Conservation (phyloP, 495 filamentous ascomycete genomes). For the Cenococcum geophilum region DNA sequence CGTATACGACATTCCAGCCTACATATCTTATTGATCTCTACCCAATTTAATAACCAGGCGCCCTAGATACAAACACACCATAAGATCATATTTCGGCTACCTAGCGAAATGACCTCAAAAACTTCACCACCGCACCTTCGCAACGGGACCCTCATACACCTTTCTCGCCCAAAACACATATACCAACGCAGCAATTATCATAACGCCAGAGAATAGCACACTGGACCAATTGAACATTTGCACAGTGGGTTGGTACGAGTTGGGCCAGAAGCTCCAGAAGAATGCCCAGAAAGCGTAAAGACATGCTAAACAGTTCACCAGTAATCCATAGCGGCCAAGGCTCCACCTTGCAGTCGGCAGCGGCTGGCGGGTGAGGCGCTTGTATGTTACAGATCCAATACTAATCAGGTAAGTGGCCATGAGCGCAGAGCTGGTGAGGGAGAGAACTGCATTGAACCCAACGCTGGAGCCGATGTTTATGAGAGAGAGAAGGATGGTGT, state of each 20-base stretch:
- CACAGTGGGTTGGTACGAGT: not conserved
- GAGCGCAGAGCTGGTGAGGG: slow-evolving; percentile 34
- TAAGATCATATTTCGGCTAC: too few species aligned
- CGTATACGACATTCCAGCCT: too few species aligned
- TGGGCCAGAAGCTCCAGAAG: slow-evolving; percentile 2
- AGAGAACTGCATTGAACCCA: slow-evolving; percentile 52
- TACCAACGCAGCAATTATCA: not conserved
- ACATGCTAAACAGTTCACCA: not conserved
- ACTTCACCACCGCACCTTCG: not conserved
- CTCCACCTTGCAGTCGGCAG: not conserved
- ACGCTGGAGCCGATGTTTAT: slow-evolving; percentile 56
- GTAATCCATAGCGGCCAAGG: not conserved
- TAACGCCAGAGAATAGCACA: not conserved
- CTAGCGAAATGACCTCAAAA: too few species aligned
- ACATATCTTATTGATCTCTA: too few species aligned
- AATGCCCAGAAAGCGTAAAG: not conserved
- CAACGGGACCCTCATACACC: not conserved
- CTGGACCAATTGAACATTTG: not conserved
- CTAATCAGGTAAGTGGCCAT: slow-evolving; percentile 27
- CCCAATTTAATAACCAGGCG: too few species aligned
- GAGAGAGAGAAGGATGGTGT: slow-evolving; percentile 50
- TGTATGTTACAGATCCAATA: slow-evolving; percentile 3
- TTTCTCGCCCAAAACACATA: not conserved
- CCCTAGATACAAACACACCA: too few species aligned
- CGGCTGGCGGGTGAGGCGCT: slow-evolving; percentile 7